Base-by-base conservation (phyloP, 2,329 filamentous ascomycete genomes). In the Penicillium sp. region DNA sequence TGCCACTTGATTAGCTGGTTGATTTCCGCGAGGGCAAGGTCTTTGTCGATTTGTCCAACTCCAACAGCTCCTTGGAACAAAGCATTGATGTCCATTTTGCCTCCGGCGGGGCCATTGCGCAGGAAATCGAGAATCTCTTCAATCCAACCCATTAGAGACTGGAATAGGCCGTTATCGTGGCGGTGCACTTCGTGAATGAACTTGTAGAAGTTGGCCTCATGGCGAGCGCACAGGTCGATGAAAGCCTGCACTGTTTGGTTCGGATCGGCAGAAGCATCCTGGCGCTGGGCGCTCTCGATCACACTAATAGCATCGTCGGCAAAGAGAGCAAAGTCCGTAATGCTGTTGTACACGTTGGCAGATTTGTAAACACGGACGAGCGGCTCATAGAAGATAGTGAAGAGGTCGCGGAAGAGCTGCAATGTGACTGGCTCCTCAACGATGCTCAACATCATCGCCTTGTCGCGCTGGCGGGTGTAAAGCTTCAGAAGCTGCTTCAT, bases 181-280 rank as follows among this genome's bases (percentile, higher is more conserved):
- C 90, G 87, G 70, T 99, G 94, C 1, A 99, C 93, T 76, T 99
- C 94, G 73, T 99, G 94, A 4, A 99, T 89, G 72, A 99, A 99
- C 73, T 96, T 97, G 82, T 97, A 99, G 72, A 99, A 93, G 76
- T 96, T 96, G 72, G 95, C 86, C 75, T 99, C 91, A 72, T 99
- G 94, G 42, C 94, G 86, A 63, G 90, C 89, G 74, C 94, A 99
- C 22, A 99, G 83, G 70, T 99, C 94, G 69, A 99, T 99, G 70
- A 99, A 99, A 16, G 92, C 89, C 72, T 99, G 94, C 1, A 99
- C 94, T 0, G 94, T 99, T 78, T 97, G 92, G 72, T 99, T 99
- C 5, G 94, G 94, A 72, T 99, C 94, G 1, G 93, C 92, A 2
- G 90, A 92, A 44, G 94, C 89, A 71, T 97, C 94, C 71, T 88